Conservation (phyloP, 176 grass and related monocot genomes). For the Aegilops sharonensis region DNA sequence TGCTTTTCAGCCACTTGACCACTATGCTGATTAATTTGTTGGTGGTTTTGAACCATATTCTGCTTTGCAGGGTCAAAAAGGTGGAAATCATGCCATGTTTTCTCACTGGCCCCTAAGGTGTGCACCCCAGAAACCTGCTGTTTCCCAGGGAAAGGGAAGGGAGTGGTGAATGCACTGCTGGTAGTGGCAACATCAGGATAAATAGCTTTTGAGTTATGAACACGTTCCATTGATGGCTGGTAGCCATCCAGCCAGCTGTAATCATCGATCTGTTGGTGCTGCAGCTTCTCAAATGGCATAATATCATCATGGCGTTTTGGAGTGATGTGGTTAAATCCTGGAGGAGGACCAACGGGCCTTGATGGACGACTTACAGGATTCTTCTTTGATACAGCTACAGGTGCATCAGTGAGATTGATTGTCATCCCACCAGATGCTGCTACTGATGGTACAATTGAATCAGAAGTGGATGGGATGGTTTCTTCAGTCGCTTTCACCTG, state of each 20-base stretch:
- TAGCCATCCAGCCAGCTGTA: constrained; percentile 74
- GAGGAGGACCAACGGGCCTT: constrained; percentile 79
- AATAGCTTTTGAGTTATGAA: constrained; percentile 31
- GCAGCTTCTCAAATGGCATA: constrained; percentile 33
- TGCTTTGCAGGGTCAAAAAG: constrained; percentile 73
- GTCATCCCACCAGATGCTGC: constrained; percentile 31
- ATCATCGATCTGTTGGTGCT: constrained; percentile 53
- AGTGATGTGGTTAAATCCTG: constrained; percentile 62
- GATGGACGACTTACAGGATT: constrained; percentile 77
- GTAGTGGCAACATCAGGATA: constrained; percentile 35
- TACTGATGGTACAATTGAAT: constrained; percentile 49
- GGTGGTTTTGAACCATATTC: constrained; percentile 38
- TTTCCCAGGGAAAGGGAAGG: constrained; percentile 59
- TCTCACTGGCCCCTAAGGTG: constrained; percentile 4
- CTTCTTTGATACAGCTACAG: constrained; percentile 46
- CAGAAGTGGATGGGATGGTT: constrained; percentile 41
- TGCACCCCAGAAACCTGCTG: constrained; percentile 28
- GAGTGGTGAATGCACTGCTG: constrained; percentile 44
- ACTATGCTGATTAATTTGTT: constrained; percentile 46
- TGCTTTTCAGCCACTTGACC: constrained; percentile 52
- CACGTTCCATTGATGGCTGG: constrained; percentile 34
- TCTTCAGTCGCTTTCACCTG: constrained; percentile 43
- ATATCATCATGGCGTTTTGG: constrained; percentile 57
- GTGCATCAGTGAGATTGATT: constrained; percentile 43
- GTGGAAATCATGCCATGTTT: constrained; percentile 79